Evolutionary conservation across 345 rosid genomes (phyloP).

Genomic region (Viola odorata): DNA sequence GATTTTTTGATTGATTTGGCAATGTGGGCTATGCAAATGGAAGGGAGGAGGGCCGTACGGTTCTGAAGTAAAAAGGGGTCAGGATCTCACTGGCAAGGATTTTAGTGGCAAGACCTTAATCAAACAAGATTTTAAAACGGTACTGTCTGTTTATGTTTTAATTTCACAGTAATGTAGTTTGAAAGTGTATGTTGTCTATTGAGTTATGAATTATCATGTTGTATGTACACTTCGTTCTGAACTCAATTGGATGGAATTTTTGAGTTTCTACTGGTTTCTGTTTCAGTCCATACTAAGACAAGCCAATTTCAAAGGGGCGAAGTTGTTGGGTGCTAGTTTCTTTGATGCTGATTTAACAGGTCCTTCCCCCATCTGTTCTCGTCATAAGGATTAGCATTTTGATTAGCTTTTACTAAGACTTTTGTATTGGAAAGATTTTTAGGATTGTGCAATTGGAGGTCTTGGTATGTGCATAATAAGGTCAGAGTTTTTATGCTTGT

Average conservation of each 20-base stretch:
- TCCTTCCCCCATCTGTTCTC: slow-evolving; percentile 7
- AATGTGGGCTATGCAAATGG: slow-evolving; percentile 11
- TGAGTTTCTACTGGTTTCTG: slow-evolving; percentile 4
- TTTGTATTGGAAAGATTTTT: background rate
- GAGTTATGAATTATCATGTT: too few species aligned
- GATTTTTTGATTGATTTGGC: background rate
- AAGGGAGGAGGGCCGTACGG: slow-evolving; percentile 98
- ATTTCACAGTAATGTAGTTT: background rate
- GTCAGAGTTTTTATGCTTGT: background rate
- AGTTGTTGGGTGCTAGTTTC: slow-evolving; percentile 92
- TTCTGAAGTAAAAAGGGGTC: slow-evolving; percentile 86
- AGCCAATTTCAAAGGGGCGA: slow-evolving; percentile 87
- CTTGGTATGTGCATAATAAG: background rate
- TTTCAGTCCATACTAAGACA: slow-evolving; percentile 78
- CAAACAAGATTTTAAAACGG: slow-evolving; percentile 93
- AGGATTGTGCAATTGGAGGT: background rate
- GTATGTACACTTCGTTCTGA: background rate
- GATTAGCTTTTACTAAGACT: too few species aligned
- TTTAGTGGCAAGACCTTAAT: slow-evolving; percentile 80
- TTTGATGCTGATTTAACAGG: slow-evolving; percentile 96
- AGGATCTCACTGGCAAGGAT: slow-evolving; percentile 78
- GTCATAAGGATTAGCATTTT: too few species aligned
- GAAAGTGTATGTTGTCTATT: too few species aligned
- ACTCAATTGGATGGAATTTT: background rate
- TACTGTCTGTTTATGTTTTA: slow-evolving; percentile 12